Evolutionary conservation across 495 filamentous ascomycete species (phyloP).

Genomic region (Staphylotrichum longicolle): DNA sequence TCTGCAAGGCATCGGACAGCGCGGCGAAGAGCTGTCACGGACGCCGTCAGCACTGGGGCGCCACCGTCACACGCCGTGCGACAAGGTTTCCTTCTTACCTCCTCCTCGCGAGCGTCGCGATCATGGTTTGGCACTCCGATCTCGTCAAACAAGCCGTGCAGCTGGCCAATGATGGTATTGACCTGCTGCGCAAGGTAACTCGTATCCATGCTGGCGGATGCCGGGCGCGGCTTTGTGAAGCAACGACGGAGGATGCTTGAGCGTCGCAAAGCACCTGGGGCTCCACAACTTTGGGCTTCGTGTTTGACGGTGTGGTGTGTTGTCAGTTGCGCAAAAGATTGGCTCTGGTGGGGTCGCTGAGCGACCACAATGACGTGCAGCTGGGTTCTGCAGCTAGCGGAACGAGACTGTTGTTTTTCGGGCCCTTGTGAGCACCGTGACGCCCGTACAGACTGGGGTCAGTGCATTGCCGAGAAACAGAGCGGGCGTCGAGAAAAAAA

Average conservation of each 20-base stretch:
- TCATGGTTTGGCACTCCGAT: slow-evolving; percentile 90
- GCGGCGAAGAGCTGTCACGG: slow-evolving; percentile 72
- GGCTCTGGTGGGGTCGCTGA: slow-evolving; percentile 31
- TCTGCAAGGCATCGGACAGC: slow-evolving; percentile 81
- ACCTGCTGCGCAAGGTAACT: slow-evolving; percentile 91
- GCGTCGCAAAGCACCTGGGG: too few relatives aligned
- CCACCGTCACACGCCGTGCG: not conserved
- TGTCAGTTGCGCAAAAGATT: slow-evolving; percentile 23
- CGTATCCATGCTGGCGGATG: slow-evolving; percentile 66
- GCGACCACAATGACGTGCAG: slow-evolving; percentile 37
- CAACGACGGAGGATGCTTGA: not conserved
- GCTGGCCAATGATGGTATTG: slow-evolving; percentile 81
- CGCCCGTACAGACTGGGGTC: slow-evolving; percentile 4
- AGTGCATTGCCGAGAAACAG: slow-evolving; percentile 20
- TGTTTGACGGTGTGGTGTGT: slow-evolving; percentile 15
- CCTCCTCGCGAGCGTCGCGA: slow-evolving; percentile 78
- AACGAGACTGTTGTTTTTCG: slow-evolving; percentile 17
- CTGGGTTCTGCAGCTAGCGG: slow-evolving; percentile 25
- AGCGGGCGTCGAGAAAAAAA: slow-evolving; percentile 2
- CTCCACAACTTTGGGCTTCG: not conserved
- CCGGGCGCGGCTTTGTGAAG: slow-evolving; percentile 3
- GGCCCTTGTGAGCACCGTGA: slow-evolving; percentile 2
- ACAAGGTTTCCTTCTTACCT: slow-evolving; percentile 51
- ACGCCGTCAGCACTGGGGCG: slow-evolving; percentile 27
- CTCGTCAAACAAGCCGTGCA: slow-evolving; percentile 93